These are phyloP conservation scores for Tetracentron sinense DNA, from an alignment of 164 flowering plant species.

Conservation along the genomic window DNA sequence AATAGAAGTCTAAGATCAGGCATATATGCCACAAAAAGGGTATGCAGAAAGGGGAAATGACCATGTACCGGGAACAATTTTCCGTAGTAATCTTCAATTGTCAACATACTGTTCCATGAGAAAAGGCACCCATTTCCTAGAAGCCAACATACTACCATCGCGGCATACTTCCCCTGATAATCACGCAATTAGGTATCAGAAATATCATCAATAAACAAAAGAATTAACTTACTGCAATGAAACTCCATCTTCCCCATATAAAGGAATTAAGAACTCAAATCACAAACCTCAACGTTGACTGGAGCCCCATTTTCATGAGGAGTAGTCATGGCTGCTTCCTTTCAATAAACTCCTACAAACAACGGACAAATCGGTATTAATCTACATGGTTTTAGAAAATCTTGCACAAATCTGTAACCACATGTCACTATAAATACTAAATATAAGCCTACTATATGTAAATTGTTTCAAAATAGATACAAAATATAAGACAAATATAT, in stretches of 20 bases:
- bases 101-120: conserved; percentile 70
- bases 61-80: conserved; percentile 37
- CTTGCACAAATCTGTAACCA: background rate
- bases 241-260: background rate
- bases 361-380: background rate
- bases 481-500: too few relatives aligned
- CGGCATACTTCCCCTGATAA: conserved; percentile 47
- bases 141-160: conserved; percentile 50
- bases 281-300: conserved; percentile 31
- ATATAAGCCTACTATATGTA: background rate
- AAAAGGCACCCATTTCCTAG: conserved; percentile 69
- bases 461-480: too few relatives aligned
- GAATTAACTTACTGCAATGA: background rate
- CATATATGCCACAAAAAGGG: background rate
- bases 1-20: background rate
- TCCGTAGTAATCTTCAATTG: conserved; percentile 60
- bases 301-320: conserved; percentile 11
- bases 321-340: conserved; percentile 3
- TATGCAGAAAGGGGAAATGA: background rate
- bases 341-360: background rate
- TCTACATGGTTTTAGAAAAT: background rate
- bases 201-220: background rate
- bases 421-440: background rate
- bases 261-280: background rate
- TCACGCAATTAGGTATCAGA: background rate